Conservation (phyloP, 352 stramenopile species). For the Lagenidium sp. region DNA sequence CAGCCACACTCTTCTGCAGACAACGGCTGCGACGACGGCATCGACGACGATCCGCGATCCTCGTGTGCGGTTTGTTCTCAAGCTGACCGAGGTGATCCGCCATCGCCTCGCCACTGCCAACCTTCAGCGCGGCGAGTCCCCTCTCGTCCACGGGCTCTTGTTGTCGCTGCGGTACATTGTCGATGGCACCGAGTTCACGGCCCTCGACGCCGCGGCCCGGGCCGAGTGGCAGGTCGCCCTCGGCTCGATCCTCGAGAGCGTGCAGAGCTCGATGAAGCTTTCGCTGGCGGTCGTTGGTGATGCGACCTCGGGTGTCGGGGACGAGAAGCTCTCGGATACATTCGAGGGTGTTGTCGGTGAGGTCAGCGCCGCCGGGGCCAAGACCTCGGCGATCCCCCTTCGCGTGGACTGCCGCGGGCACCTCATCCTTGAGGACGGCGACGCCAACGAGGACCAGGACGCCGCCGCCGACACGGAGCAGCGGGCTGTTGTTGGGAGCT, state of each 20-base stretch:
- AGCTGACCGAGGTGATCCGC: slow-evolving; percentile 42
- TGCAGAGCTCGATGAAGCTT: slow-evolving; percentile 52
- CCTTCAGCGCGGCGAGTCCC: slow-evolving; percentile 33
- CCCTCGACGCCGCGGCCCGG: slow-evolving; percentile 7
- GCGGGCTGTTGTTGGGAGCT: slow-evolving; percentile 77
- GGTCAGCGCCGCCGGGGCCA: slow-evolving; percentile 40
- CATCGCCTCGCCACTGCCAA: slow-evolving; percentile 25
- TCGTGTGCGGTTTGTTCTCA: slow-evolving; percentile 41
- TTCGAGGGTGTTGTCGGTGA: slow-evolving; percentile 61
- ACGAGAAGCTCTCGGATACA: slow-evolving; percentile 49
- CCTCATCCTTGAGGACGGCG: slow-evolving; percentile 48
- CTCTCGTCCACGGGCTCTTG: slow-evolving; percentile 67
- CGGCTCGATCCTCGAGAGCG: slow-evolving; percentile 30
- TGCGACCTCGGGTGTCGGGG: slow-evolving; percentile 50
- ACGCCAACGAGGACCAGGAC: slow-evolving; percentile 28
- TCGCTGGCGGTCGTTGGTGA: slow-evolving; percentile 69
- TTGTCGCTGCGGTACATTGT: slow-evolving; percentile 71
- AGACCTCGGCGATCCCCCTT: slow-evolving; percentile 39
- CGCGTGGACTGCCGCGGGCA: slow-evolving; percentile 76
- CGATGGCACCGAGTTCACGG: slow-evolving; percentile 41
- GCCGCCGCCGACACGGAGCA: slow-evolving; percentile 48
- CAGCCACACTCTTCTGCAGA: slow-evolving; percentile 32
- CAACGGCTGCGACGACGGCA: slow-evolving; percentile 16
- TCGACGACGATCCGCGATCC: slow-evolving; percentile 2
- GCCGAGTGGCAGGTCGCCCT: slow-evolving; percentile 38